Conservation (phyloP, 2,329 filamentous ascomycete species). For the Fusarium sp. region DNA sequence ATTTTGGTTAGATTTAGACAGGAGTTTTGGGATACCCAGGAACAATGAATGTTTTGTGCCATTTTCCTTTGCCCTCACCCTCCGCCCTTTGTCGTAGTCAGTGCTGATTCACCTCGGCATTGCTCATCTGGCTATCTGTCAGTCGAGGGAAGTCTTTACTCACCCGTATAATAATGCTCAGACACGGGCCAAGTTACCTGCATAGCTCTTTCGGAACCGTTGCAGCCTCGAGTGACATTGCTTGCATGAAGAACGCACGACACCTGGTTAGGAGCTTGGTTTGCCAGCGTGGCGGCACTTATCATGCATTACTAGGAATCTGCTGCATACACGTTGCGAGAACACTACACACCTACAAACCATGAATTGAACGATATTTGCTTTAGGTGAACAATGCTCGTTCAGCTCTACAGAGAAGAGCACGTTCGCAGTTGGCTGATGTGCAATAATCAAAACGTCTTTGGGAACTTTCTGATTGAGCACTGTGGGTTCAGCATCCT, state of each 20-base stretch:
- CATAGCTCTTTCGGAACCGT: constrained; percentile 15
- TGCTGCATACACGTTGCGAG: not conserved
- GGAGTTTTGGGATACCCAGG: constrained; percentile 39
- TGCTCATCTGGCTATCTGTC: not conserved
- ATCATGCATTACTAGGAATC: not conserved
- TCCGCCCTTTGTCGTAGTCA: not conserved
- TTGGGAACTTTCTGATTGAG: not conserved
- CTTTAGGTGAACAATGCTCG: not conserved
- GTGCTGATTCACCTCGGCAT: not conserved
- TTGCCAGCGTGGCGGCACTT: constrained; percentile 3
- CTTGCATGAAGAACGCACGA: constrained; percentile 4
- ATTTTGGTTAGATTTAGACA: constrained; percentile 33
- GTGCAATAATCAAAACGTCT: constrained; percentile 1
- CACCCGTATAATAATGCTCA: not conserved
- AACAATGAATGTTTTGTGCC: constrained; percentile 23
- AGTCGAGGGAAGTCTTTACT: not conserved
- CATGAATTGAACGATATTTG: not conserved
- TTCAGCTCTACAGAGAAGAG: not conserved
- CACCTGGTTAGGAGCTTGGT: not conserved
- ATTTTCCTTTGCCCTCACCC: not conserved
- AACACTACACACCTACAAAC: not conserved
- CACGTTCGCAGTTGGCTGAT: not conserved
- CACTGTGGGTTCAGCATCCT: not conserved
- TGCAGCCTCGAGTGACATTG: constrained; percentile 10
- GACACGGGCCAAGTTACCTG: constrained; percentile 8